phyloP scores from a whole-genome alignment of 352 stramenopile species.

The Phytophthora melonis region DNA sequence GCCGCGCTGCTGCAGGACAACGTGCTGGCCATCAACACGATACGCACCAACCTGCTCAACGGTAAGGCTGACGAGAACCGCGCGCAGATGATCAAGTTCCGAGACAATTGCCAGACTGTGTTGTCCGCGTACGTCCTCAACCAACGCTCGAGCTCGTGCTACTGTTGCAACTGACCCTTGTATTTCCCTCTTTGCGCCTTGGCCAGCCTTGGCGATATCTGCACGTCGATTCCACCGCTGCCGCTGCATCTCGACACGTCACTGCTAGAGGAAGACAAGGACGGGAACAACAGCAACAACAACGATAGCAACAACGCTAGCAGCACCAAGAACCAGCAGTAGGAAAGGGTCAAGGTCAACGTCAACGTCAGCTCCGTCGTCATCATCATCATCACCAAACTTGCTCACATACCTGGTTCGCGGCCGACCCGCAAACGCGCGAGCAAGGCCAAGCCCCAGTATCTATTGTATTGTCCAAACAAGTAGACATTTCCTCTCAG shows the following conservation, averaged over 20 bases:
- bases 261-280: conserved; percentile 49
- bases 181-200: conserved; percentile 3
- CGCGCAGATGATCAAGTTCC: conserved; percentile 71
- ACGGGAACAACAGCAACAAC: conserved; percentile 13
- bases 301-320: conserved; percentile 3
- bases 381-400: not conserved
- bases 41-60: conserved; percentile 75
- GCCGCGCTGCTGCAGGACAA: conserved; percentile 76
- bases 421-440: not conserved
- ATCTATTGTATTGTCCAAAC: conserved; percentile 32
- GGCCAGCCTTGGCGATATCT: conserved; percentile 64
- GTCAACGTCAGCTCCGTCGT: not conserved
- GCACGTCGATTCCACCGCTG: conserved; percentile 69
- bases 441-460: conserved; percentile 9
- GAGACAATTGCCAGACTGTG: conserved; percentile 70
- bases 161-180: not conserved
- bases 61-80: conserved; percentile 64
- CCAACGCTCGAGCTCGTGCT: no score
- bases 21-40: conserved; percentile 63
- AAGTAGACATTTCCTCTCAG: conserved; percentile 3
- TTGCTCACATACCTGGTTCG: conserved; percentile 25
- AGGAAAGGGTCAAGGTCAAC: no score
- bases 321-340: conserved; percentile 20
- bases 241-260: conserved; percentile 77
- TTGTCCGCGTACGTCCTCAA: conserved; percentile 51